Evolutionary conservation across 495 filamentous ascomycete species (phyloP).

Genomic region (Physcia stellaris): DNA sequence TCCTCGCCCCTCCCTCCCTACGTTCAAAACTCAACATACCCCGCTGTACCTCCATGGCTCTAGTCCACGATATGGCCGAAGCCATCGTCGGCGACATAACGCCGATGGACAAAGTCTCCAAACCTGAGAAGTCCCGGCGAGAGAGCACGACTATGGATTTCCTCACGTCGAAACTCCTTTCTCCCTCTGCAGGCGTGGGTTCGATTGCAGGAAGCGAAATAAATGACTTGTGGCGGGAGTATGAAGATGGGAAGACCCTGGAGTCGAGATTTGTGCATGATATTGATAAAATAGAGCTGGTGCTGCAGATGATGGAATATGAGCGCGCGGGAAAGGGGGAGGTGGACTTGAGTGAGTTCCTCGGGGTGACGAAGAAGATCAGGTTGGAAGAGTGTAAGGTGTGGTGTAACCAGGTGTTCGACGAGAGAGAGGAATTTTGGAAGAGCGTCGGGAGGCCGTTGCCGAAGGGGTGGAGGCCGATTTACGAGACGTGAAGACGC

Average conservation of each 20-base stretch:
- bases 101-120: conserved; percentile 54
- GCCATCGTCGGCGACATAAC: conserved; percentile 91
- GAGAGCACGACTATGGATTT: conserved; percentile 85
- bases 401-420: conserved; percentile 64
- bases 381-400: conserved; percentile 60
- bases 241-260: conserved; percentile 70
- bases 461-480: too few relatives aligned
- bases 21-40: conserved; percentile 55
- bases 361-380: conserved; percentile 58
- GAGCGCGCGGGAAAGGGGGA: conserved; percentile 53
- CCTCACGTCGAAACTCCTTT: conserved; percentile 56
- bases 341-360: conserved; percentile 69
- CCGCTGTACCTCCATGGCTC: conserved; percentile 81
- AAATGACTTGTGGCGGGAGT: conserved; percentile 74
- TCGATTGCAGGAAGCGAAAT: conserved; percentile 41
- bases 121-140: conserved; percentile 69
- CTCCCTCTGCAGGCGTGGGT: conserved; percentile 13
- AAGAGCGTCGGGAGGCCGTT: conserved; percentile 22
- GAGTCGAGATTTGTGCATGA: conserved; percentile 90
- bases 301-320: conserved; percentile 94
- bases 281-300: conserved; percentile 88
- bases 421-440: conserved; percentile 70
- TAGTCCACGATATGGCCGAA: conserved; percentile 97
- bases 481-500: too few relatives aligned
- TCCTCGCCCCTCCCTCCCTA: conserved; percentile 76